Conservation (phyloP, 805 yeast genomes). For the Hyphopichia homilentoma region DNA sequence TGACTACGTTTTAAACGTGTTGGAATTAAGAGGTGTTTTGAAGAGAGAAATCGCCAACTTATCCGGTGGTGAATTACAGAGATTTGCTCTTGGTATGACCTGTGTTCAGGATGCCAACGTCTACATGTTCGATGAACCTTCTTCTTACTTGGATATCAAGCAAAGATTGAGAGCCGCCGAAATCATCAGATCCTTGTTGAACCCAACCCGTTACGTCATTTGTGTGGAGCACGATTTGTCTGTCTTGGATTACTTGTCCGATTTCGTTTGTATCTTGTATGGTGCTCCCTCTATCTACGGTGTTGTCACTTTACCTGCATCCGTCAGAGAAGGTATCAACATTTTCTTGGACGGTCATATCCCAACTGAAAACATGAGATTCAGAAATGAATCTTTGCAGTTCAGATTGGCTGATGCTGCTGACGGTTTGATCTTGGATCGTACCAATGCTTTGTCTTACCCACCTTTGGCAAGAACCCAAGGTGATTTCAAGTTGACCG, state of each 20-base stretch:
- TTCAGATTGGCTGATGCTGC: conserved; percentile 89
- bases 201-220: conserved; percentile 77
- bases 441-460: conserved; percentile 71
- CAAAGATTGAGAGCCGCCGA: conserved; percentile 98
- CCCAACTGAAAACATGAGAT: conserved; percentile 94
- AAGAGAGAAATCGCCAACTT: conserved; percentile 85
- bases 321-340: conserved; percentile 98
- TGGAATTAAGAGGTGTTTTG: conserved; percentile 74
- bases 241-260: conserved; percentile 94
- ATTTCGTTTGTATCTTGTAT: conserved; percentile 91
- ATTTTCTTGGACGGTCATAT: conserved; percentile 98
- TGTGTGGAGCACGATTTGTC: conserved; percentile 99
- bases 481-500: conserved; percentile 87
- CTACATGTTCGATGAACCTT: conserved; percentile 99
- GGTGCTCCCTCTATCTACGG: conserved; percentile 99
- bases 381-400: conserved; percentile 93
- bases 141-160: conserved; percentile 96
- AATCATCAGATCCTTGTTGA: conserved; percentile 82
- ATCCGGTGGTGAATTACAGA: conserved; percentile 98
- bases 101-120: conserved; percentile 94
- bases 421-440: conserved; percentile 72
- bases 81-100: conserved; percentile 97
- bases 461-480: conserved; percentile 87
- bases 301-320: conserved; percentile 93
- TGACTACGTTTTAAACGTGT: conserved; percentile 59